Evolutionary conservation across 495 filamentous ascomycete genomes (phyloP), one percentile per base, ranked within the genome.

Genomic region (Hyaloscypha variabilis): DNA sequence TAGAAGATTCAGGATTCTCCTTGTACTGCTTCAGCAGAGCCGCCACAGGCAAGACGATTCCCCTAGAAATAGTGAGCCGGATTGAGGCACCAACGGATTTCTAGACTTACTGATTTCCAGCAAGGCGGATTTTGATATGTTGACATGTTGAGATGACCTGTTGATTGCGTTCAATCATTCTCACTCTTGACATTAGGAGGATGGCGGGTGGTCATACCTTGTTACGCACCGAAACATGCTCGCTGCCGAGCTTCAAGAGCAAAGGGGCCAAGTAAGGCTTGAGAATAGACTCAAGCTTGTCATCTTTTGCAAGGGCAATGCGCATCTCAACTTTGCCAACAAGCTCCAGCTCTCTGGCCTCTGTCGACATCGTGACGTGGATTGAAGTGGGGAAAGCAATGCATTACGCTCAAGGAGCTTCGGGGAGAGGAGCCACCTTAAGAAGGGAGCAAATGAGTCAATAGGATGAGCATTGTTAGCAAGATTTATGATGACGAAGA

Each of bases 21-120:
- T 97, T 97, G 82, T 94, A 97, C 73, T 97, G 95, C 68, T 90
- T 90, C 63, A 97, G 75, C 26, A 99, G 82, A 21, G 88, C 86
- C 10, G 85, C 82, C 28, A 99, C 94, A 13, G 95, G 95, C 11
- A 99, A 82, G 65, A 91, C 83, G 63, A 97, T 90, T 19, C 88
- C 82, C 66, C 73, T 73, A 51, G 34, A 64, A 68, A 62, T 67
- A 54, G 29, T 42, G 24, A 72, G 54, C 53, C 61, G 23, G 60
- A 24, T 25, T 26, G 1, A 28, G 30, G 21, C 23, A 28, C 4
- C 13, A 23, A n/a, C 17, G 24, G 61, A 63, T 25, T 54, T 60
- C 24, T 28, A 56, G 19, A 72, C 77, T 60, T 75, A 84, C 76
- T 73, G 71, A 60, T 76, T 74, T 58, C 76, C 75, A 69, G 72